Conservation (phyloP, 257 asterid genomes). For the Schizonepeta tenuifolia region DNA sequence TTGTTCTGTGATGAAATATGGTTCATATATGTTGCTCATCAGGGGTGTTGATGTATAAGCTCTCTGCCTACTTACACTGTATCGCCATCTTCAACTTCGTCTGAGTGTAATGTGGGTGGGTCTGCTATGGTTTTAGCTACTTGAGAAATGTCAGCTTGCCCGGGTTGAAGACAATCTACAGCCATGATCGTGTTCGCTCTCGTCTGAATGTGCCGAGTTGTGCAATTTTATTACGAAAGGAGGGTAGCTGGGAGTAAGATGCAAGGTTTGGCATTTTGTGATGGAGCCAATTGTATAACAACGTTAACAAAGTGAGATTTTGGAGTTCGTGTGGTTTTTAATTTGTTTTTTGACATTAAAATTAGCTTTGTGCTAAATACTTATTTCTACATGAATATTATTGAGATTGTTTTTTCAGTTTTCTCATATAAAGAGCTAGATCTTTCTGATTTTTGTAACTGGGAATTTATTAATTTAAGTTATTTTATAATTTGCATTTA, state of each 20-base stretch:
- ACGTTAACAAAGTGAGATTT: slow-evolving; percentile 1
- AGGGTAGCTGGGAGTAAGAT: neutral
- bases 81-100: neutral
- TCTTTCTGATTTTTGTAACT: neutral
- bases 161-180: neutral
- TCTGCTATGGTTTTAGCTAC: slow-evolving; percentile 15
- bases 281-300: slow-evolving; percentile 18
- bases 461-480: neutral
- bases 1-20: neutral
- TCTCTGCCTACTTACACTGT: neutral
- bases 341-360: slow-evolving; percentile 8
- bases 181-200: neutral
- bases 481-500: no score
- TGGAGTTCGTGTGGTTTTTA: neutral
- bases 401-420: neutral
- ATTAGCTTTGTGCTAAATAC: neutral
- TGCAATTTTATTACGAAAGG: slow-evolving; percentile 4
- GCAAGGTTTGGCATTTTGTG: slow-evolving; percentile 20
- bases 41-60: slow-evolving; percentile 13
- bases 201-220: neutral
- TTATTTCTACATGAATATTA: neutral
- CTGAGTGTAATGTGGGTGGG: neutral
- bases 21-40: neutral
- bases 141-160: slow-evolving; percentile 11
- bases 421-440: neutral